Conservation (phyloP, 768 basidiomycete genomes). For the Tephrocybe sp. region DNA sequence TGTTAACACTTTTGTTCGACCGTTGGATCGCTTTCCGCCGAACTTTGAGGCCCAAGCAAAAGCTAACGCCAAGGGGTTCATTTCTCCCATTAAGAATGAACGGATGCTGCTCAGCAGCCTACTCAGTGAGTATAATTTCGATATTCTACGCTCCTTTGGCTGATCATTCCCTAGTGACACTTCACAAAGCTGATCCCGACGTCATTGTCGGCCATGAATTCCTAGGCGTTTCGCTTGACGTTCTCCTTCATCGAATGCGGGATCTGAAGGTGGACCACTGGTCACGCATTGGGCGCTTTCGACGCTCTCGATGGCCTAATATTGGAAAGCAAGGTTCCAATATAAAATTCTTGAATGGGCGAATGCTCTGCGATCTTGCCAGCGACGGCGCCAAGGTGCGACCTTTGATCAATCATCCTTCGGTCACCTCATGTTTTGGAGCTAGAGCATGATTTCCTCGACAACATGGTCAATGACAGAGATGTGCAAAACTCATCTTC, state of each 20-base stretch:
- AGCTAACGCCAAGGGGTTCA: conserved; percentile 60
- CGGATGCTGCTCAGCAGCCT: conserved; percentile 81
- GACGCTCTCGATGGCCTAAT: conserved; percentile 77
- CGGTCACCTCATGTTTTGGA: neutral
- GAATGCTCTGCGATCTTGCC: conserved; percentile 88
- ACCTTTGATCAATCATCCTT: neutral
- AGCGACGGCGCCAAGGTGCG: conserved; percentile 91
- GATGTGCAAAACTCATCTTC: conserved; percentile 91
- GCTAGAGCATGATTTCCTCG: conserved; percentile 91
- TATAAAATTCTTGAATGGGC: conserved; percentile 76
- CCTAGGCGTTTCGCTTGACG: conserved; percentile 83
- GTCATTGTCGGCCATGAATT: conserved; percentile 95
- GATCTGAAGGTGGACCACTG: conserved; percentile 91
- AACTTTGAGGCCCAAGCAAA: conserved; percentile 75
- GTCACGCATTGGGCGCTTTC: conserved; percentile 90
- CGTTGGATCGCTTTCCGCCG: conserved; percentile 81
- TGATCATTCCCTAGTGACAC: conserved; percentile 44
- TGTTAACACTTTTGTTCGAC: conserved; percentile 86
- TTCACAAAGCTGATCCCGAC: conserved; percentile 90
- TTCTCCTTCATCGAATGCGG: conserved; percentile 86
- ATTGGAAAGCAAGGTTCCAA: conserved; percentile 85
- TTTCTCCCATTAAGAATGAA: conserved; percentile 78
- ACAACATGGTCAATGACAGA: conserved; percentile 98
- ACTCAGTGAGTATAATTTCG: conserved; percentile 47
- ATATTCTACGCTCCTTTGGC: neutral